Base-by-base conservation (phyloP, 768 basidiomycete species). In the Podaxis sp. region DNA sequence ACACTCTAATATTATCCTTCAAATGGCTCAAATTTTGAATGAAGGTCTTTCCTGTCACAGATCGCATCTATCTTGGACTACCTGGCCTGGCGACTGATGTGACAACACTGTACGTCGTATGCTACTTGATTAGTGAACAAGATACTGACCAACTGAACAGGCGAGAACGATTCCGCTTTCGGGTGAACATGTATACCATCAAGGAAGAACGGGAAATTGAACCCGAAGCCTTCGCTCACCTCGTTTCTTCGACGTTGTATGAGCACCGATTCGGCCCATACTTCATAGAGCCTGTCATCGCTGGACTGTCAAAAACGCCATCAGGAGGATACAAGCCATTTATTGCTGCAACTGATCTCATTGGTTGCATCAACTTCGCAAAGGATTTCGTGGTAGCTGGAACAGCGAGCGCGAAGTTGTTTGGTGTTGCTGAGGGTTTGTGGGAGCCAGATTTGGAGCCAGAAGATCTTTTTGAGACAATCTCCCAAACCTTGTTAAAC, bases 161-260 rank as follows among this genome's bases (percentile, higher is more conserved):
- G 63, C 89, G 87, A 67, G 96, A 98, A 75, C 85, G 87, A 43
- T 90, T 98, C 71, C 88, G 97, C 57, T 96, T 90, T 77, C 85
- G 95, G 66, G 90, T 96, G 62, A 99, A 99, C 80, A 96, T 98
- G 93, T 98, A 98, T 77, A 92, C 93, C 36, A 98, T 99, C 83
- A 99, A 99, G 76, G 96, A 99, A 76, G 96, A 97, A 72, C 87
- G 96, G 65, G 90, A 96, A 71, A 97, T 99, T 69, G 89, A 93
- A 67, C 97, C 97, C 49, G 89, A 95, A 80, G 94, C 94, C 6
- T 98, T 98, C 75, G 91, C 94, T 27, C 94, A 95, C 71, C 88
- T 99, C 66, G 90, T 98, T 64, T 94, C 93, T 47, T 95, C 93
- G 57, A 96, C 96, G 22, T 84, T 99, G 15, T 99, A 98, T 75